Evolutionary conservation across 208 protist genomes (phyloP), one percentile per base, ranked within the genome.

Genomic region (Leishmania amazonensis): DNA sequence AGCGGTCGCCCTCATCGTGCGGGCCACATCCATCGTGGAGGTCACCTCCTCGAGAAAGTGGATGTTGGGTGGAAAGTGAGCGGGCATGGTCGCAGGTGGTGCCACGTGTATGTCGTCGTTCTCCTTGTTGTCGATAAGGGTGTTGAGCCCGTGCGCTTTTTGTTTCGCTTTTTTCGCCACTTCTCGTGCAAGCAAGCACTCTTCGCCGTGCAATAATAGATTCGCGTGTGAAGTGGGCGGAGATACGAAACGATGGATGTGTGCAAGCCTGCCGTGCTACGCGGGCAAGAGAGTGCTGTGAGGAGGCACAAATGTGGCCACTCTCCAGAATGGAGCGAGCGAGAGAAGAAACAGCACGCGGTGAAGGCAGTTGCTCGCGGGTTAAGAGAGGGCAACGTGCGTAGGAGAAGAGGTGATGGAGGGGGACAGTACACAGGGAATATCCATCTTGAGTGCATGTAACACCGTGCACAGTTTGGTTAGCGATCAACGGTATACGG

Each of bases 11-110:
- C 90, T 79, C 83, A 89, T 87, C 57, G 87, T 81, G 21, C 83
- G 80, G 13, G 84, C 91, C 11, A 87, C 84, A n/a, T 91, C 88
- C 91, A 95, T 95, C 15, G 91, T 95, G 75, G 89, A 88, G 45
- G 72, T 64, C 7, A 92, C 89, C 60, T 89, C 88, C 35, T 78
- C 88, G 53, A 92, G 57, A 73, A 85, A 85, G 42, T 81, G 78
- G 78, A 94, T 94, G 67, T 81, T 84, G 76, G 79, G 74, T 1
- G 79, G 79, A 40, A 83, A 65, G 13, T 53, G 19, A 0, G 62
- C 58, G 28, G 83, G 19, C 79, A 80, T 86, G 21, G 42, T 57
- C 1, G 21, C 0, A 49, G 35, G 2, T 51, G 68, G 38, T 31
- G 65, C 19, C 15, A 19, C 8, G 21, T 49, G 6, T 72, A n/a